Evolutionary conservation across 495 filamentous ascomycete species (phyloP), one percentile per base, ranked within the genome.

Genomic region (Aspergillus saccharolyticus): DNA sequence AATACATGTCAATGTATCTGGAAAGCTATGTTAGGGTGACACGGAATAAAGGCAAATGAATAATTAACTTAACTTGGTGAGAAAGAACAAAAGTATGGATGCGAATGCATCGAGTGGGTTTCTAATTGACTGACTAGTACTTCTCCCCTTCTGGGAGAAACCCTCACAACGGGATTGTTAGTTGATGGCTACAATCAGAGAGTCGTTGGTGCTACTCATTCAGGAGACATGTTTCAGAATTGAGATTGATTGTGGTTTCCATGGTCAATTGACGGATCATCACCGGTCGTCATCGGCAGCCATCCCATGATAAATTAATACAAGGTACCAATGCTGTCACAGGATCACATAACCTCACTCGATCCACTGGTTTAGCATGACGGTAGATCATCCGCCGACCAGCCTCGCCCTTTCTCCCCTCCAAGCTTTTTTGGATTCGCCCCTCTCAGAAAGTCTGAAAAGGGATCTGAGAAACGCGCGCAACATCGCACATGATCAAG

Each of bases 361-460:
- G 20, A 50, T 42, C 25, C 44, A 43, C 9, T 59, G 56, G 49
- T 56, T 63, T 44, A 63, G 42, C 44, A 50, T 52, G 59, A 57
- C 57, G 57, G 57, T 45, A 57, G 61, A 63, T 63, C 57, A 63
- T 54, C 61, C 61, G 61, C 58, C 52, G 46, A 54, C 59, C 59
- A 57, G 59, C 59, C 59, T 54, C 46, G 55, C 57, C 54, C 55
- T 44, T 57, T 56, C 47, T 45, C 25, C 14, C 17, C 30, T 9
- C 45, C 15, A 47, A 19, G 1, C 44, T 28, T 44, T 55, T 22
- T 55, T 33, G 46, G 17, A 39, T 45, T 54, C 33, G 28, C 20
- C 33, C 5, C 20, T 24, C 17, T 39, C 44, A 28, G 24, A 30
- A 49, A 16, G 20, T 19, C 15, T 2, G 16, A 1, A 50, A 17